phyloP scores from a whole-genome alignment of 331 rosid species.

The Spiraea crenata region DNA sequence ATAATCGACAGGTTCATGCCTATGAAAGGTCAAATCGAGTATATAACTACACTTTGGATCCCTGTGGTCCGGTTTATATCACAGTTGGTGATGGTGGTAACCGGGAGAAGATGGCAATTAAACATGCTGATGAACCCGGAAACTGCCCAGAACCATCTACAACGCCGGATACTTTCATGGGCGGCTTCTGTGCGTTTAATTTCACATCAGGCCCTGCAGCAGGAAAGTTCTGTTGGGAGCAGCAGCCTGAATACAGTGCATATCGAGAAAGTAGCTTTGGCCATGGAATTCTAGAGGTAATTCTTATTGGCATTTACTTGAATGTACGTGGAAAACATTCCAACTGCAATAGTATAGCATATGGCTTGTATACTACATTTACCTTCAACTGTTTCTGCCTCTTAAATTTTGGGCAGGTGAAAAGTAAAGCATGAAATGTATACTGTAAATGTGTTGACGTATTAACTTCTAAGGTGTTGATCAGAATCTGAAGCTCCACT shows the following conservation, averaged over 20 bases:
- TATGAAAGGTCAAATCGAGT: constrained; percentile 93
- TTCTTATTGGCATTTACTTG: not conserved
- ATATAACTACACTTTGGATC: constrained; percentile 81
- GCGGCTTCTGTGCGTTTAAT: constrained; percentile 77
- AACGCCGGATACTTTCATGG: constrained; percentile 53
- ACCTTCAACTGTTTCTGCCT: not conserved
- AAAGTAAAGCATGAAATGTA: too few species aligned
- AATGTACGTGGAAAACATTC: not conserved
- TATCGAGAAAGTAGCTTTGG: constrained; percentile 94
- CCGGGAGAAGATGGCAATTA: constrained; percentile 76
- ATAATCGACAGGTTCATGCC: constrained; percentile 72
- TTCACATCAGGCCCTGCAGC: constrained; percentile 89
- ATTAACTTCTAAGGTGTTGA: not conserved
- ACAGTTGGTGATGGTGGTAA: constrained; percentile 89
- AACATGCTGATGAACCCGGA: constrained; percentile 87
- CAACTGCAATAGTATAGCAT: not conserved
- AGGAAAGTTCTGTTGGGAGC: constrained; percentile 91
- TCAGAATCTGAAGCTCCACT: not conserved
- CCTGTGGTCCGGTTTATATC: constrained; percentile 75
- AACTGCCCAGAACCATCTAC: constrained; percentile 79
- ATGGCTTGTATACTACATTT: not conserved
- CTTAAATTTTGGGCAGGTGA: too few species aligned
- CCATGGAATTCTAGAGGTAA: constrained; percentile 95
- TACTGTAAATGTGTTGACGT: too few species aligned
- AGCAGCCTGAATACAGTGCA: constrained; percentile 88